Evolutionary conservation across 2,329 filamentous ascomycete species (phyloP), one percentile per base, ranked within the genome.

Genomic region (Beauveria brongniartii): DNA sequence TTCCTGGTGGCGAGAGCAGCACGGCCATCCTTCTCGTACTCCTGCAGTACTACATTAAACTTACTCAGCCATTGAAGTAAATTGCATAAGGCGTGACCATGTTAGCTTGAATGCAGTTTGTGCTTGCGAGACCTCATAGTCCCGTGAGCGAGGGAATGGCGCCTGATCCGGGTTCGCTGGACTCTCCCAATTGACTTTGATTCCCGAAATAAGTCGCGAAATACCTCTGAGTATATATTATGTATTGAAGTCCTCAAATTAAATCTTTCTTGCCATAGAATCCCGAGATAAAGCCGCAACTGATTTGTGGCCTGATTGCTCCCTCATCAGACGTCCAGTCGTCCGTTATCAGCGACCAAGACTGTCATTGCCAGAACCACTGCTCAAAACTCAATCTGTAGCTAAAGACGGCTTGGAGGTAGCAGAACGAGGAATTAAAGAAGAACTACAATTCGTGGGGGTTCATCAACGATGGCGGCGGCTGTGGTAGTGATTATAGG

Each of bases 221-320:
- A 43, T 9, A 9, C 2, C 8, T 9, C 40, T 6, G 12, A 14
- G 34, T 6, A 37, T 4, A 14, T 1, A 5, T 14, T 2, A 37
- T 5, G 0, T 2, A 37, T 5, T 2, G 1, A 37, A 37, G 5
- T 5, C 12, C 2, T 37, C 12, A 6, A 14, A 14, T 0, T 2
- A 5, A 5, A 5, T 14, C 12, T 5, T 37, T 2, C 1, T 5
- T 37, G 34, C 5, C 5, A 37, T 4, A 14, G 1, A 43, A 43
- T 9, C 9, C 40, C 40, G 8, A 43, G 7, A 8, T 3, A 9
- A 43, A n/a, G 3, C 18, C 40, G 40, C 34, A 14, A 37, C 12
- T 37, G 34, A 37, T 14, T 12, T 14, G 5, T 37, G 34, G 12
- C 34, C 34, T 37, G 1, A 5, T 37, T n/a, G 18, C 18, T 20